phyloP scores from a whole-genome alignment of 2,329 filamentous ascomycete species.

The Fusarium newnesense region DNA sequence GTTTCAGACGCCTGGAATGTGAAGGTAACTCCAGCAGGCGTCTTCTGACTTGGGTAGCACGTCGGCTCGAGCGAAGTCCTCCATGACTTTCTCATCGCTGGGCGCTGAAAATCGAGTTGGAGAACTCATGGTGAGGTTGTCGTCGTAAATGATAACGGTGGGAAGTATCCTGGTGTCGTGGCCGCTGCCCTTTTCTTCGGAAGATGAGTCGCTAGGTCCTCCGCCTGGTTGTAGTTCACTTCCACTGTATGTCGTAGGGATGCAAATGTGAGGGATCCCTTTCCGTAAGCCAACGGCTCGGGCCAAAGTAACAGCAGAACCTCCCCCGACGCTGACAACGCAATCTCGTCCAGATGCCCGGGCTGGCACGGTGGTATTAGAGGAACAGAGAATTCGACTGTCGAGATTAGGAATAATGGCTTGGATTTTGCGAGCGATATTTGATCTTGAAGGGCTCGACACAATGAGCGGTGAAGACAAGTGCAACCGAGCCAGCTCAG shows the following conservation, averaged over 20 bases:
- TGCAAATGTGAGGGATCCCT: conserved; percentile 66
- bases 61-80: conserved; percentile 26
- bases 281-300: conserved; percentile 64
- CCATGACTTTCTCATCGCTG: conserved; percentile 28
- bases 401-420: conserved; percentile 49
- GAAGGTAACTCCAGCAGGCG: conserved; percentile 50
- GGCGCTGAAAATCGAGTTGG: conserved; percentile 46
- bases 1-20: conserved; percentile 50
- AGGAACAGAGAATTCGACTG: conserved; percentile 48
- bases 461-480: conserved; percentile 51
- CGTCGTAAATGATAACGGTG: conserved; percentile 52
- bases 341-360: conserved; percentile 58
- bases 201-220: neutral
- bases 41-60: conserved; percentile 38
- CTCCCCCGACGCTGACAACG: conserved; percentile 70
- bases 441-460: conserved; percentile 51
- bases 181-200: neutral
- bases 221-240: conserved; percentile 60
- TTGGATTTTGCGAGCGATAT: conserved; percentile 48
- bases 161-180: conserved; percentile 35
- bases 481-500: conserved; percentile 48
- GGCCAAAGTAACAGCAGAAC: conserved; percentile 69
- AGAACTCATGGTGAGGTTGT: conserved; percentile 47
- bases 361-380: conserved; percentile 36
- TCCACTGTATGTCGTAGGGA: conserved; percentile 69